Base-by-base conservation (phyloP, 768 basidiomycete genomes). In the Auriscalpium microsporum region DNA sequence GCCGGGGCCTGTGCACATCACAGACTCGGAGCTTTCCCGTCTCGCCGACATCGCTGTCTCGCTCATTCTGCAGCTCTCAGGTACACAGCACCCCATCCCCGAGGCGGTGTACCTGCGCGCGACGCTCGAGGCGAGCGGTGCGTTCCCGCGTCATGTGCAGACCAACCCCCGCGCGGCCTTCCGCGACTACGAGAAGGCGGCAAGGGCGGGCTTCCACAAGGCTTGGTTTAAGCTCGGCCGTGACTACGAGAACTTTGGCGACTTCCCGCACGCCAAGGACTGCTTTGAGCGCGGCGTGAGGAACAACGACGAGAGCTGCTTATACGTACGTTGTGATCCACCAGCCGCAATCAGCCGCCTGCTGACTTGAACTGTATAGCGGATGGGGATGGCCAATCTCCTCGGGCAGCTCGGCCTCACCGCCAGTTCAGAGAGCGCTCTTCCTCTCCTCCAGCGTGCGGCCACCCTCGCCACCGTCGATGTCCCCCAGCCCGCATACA, bases 201-300 rank as follows among this genome's bases (percentile, higher is more conserved):
- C 93, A 0, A 75, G 88, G 23, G 81, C 77, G 0, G 94, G 94
- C 0, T 87, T 83, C 59, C 72, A 76, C 3, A 72, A 79, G n/a
- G 90, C 90, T 0, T 97, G 95, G 94, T 96, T 94, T 72, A 78
- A 86, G 23, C 78, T 97, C 0, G 95, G 91, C 0, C 73, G 92
- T 16, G 94, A 95, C 58, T 96, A 97, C 65, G 94, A 97, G 71
- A 83, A 81, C 46, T 92, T 89, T 58, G 84, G 83, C 21, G 92
- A 98, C 66, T 50, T 78, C 1, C 60, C 69, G 0, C 81, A 86
- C 45, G 94, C 94, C 1, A 82, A 73, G 58, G 90, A 91, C 28
- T 94, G 92, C 67, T 96, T 93, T 64, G 87, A 91, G 61, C 79
- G 87, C 8, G 94, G 94, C 2, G 78, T 83, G 47, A 82, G 83